Evolutionary conservation across 2,329 filamentous ascomycete species (phyloP).

Genomic region (Metarhizium humberi): DNA sequence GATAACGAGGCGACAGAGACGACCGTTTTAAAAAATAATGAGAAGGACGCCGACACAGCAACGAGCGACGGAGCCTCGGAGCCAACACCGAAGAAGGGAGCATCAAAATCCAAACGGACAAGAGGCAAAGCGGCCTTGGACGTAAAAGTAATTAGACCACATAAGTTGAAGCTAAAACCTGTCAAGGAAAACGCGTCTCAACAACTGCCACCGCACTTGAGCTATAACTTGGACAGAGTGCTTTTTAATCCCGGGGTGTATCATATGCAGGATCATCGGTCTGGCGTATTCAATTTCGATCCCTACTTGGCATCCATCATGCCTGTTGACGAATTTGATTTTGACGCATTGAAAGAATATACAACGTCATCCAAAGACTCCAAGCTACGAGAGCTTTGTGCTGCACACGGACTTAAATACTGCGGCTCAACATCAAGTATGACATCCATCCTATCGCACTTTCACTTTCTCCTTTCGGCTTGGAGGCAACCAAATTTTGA

Average conservation of each 20-base stretch:
- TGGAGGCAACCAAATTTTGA: slow-evolving; percentile 66
- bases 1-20: not conserved
- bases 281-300: slow-evolving; percentile 91
- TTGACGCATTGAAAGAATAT: slow-evolving; percentile 74
- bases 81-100: not conserved
- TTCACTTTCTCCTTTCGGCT: slow-evolving; percentile 80
- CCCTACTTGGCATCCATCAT: slow-evolving; percentile 90
- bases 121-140: slow-evolving; percentile 9
- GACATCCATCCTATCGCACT: slow-evolving; percentile 79
- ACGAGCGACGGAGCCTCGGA: not conserved
- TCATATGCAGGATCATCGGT: slow-evolving; percentile 78
- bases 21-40: not conserved
- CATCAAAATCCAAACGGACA: slow-evolving; percentile 5
- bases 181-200: slow-evolving; percentile 21
- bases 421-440: slow-evolving; percentile 96
- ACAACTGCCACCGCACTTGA: slow-evolving; percentile 46
- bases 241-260: slow-evolving; percentile 94
- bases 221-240: slow-evolving; percentile 76
- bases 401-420: slow-evolving; percentile 63
- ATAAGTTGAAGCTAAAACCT: slow-evolving; percentile 16
- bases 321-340: slow-evolving; percentile 89
- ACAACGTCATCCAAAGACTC: slow-evolving; percentile 84
- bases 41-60: slow-evolving; percentile 1
- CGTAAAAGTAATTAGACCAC: slow-evolving; percentile 20
- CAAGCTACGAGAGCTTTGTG: slow-evolving; percentile 59